phyloP scores from a whole-genome alignment of 2,329 filamentous ascomycete species.

The Xylaria sp. region DNA sequence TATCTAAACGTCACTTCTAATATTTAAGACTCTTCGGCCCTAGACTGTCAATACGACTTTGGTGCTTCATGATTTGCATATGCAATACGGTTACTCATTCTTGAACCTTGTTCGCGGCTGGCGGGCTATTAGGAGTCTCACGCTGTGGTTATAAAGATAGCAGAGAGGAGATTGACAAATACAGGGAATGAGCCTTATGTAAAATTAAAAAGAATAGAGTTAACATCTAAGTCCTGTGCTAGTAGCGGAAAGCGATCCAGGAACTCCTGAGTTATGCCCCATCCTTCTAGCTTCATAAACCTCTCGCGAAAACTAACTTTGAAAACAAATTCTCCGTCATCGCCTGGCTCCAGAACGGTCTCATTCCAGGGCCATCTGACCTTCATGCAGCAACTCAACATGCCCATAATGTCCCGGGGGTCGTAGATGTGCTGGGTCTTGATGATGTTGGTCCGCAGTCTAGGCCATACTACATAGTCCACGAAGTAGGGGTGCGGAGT shows the following conservation, averaged over 20 bases:
- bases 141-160: background rate
- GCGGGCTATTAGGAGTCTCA: background rate
- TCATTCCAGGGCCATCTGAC: constrained; percentile 7
- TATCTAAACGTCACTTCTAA: too few relatives aligned
- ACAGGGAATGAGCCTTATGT: background rate
- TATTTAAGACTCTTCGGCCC: too few relatives aligned
- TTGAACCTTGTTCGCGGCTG: background rate
- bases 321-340: constrained; percentile 2
- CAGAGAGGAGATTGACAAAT: background rate
- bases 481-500: constrained; percentile 12
- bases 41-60: too few relatives aligned
- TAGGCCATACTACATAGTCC: constrained; percentile 11
- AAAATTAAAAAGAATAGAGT: constrained; percentile 4
- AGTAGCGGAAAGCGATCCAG: constrained; percentile 4
- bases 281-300: constrained; percentile 1
- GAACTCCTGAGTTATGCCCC: constrained; percentile 10
- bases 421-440: constrained; percentile 10
- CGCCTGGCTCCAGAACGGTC: background rate
- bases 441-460: constrained; percentile 10
- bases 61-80: too few relatives aligned
- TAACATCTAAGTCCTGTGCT: constrained; percentile 6
- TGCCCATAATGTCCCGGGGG: constrained; percentile 1
- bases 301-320: constrained; percentile 5
- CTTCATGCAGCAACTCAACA: constrained; percentile 14
- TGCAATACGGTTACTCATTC: background rate